Evolutionary conservation across 2,329 filamentous ascomycete genomes (phyloP).

Genomic region (Neonectria faginata): DNA sequence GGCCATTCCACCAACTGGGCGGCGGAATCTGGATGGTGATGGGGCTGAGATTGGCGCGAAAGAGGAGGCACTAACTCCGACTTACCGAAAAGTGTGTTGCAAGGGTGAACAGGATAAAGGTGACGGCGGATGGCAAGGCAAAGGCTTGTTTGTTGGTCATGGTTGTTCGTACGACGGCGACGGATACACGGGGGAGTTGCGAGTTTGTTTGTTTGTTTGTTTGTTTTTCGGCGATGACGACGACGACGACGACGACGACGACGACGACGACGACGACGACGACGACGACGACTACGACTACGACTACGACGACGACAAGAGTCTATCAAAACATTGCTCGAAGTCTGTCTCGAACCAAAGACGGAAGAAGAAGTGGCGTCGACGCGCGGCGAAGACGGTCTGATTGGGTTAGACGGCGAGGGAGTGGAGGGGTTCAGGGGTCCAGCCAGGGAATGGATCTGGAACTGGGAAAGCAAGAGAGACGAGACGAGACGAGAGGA

Average conservation of each 20-base stretch:
- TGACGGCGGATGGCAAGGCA: too few species aligned
- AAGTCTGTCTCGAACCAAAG: background rate
- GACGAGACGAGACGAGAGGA: background rate
- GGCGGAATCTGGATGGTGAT: background rate
- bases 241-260: background rate
- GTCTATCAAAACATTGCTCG: background rate
- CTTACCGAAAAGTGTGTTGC: background rate
- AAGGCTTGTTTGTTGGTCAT: background rate
- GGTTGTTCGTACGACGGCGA: too few species aligned
- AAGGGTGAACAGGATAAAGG: background rate
- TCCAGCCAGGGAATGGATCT: background rate
- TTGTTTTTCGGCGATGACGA: background rate
- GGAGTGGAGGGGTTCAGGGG: background rate
- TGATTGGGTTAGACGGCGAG: background rate
- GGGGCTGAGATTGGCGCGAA: constrained; percentile 1
- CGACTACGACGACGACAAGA: background rate
- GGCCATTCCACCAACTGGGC: background rate
- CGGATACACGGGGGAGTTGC: background rate
- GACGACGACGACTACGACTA: background rate
- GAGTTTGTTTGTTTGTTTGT: background rate
- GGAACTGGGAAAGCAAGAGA: background rate
- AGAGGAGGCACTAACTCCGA: background rate
- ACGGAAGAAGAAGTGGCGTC: background rate
- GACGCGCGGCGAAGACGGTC: background rate
- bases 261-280: too few species aligned